A percentile compares a stretch with the other conserved stretches of the same genome.
Conservation (phyloP, 2,329 filamentous ascomycete species). For the Cladosporium oxysporum region DNA sequence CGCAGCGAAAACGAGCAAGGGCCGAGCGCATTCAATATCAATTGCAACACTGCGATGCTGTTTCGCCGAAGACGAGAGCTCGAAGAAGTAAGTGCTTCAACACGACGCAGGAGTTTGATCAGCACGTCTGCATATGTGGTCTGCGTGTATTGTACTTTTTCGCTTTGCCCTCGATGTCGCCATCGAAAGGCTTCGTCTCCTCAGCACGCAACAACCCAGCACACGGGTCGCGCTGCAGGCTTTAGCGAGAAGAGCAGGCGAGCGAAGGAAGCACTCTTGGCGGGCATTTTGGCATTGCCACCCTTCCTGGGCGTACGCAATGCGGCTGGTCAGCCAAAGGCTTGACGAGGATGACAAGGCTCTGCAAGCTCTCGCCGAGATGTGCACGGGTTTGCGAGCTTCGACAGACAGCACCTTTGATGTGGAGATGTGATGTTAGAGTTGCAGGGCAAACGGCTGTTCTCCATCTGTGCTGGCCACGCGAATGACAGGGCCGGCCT, state of each 20-base stretch:
- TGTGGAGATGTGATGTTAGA: not conserved
- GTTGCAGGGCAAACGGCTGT: not conserved
- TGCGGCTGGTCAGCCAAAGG: constrained; percentile 8
- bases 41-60: not conserved
- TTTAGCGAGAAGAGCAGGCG: not conserved
- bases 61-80: not conserved
- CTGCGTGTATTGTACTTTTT: not conserved
- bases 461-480: constrained; percentile 2
- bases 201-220: not conserved
- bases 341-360: constrained; percentile 7
- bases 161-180: not conserved
- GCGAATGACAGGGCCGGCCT: not conserved
- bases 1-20: not conserved
- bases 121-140: not conserved
- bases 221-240: not conserved
- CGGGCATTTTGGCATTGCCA: constrained; percentile 3
- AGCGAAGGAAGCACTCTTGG: constrained; percentile 3
- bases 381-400: not conserved
- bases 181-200: not conserved
- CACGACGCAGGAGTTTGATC: not conserved
- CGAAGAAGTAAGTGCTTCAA: not conserved
- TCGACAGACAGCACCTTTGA: not conserved
- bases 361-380: constrained; percentile 12
- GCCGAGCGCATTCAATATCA: not conserved
- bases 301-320: constrained; percentile 5